Evolutionary conservation across 345 rosid genomes (phyloP).

Genomic region (Syzygium jambos): DNA sequence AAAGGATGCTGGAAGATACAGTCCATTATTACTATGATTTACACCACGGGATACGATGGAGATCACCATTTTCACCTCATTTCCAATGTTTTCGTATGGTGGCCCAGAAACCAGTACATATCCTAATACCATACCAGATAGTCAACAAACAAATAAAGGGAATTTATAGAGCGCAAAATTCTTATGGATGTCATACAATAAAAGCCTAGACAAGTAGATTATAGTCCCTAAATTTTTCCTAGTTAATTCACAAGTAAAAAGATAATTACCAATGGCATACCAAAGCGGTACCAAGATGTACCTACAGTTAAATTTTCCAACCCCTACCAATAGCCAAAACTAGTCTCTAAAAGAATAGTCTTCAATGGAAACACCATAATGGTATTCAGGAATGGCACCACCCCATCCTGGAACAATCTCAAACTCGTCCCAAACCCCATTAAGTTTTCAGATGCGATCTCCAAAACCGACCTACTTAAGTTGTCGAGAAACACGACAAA

Average conservation of each 20-base stretch:
- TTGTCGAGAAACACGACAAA: neutral
- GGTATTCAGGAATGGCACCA: neutral
- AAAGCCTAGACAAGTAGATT: neutral
- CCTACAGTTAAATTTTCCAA: neutral
- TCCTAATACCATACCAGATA: neutral
- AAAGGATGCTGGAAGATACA: conserved; percentile 1
- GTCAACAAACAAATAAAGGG: neutral
- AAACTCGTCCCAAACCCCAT: neutral
- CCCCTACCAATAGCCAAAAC: neutral
- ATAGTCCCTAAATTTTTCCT: neutral
- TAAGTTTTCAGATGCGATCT: neutral
- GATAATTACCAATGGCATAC: neutral
- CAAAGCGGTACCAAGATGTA: neutral
- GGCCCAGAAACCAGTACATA: neutral
- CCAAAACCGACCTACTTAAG: neutral
- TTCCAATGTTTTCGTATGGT: neutral
- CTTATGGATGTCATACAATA: neutral
- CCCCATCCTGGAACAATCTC: rapidly evolving
- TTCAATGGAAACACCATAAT: neutral
- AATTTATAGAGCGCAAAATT: neutral
- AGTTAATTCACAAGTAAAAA: neutral
- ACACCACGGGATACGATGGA: neutral
- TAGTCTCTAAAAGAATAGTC: neutral
- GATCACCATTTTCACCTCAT: conserved; percentile 2
- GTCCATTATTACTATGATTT: neutral